Evolutionary conservation across 129 eudicot genomes (phyloP), one percentile per base, ranked within the genome.

Genomic region (Escallonia rubra): DNA sequence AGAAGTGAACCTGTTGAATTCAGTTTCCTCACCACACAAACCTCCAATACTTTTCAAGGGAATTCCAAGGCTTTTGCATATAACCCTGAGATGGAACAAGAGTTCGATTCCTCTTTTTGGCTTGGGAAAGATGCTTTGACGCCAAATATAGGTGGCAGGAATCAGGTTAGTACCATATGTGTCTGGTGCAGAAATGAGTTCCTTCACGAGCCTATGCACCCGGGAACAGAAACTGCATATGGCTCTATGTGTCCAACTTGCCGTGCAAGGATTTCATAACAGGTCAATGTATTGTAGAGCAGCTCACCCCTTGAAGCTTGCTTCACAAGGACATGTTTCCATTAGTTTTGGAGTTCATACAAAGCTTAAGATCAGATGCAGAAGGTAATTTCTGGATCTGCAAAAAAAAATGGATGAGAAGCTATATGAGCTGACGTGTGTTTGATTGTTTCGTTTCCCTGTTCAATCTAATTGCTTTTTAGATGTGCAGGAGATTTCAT

Each of bases 111-210:
- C 67, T 63, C 74, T 41, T 79, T 76, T 71, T 91, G 97, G 97
- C 80, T 76, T 59, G 84, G 82, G 66, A 90, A 82, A 76, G 80
- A 68, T 52, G 79, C 71, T 38, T 52, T 84, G 68, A 75, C 79
- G 78, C 87, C 79, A 13, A 82, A 80, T 75, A 65, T 78, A 74
- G 43, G 81, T 63, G 72, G 65, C 39, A 68, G 78, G 50, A 78
- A 75, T 77, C 77, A 78, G 58, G 78, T 68, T 11, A 75, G 82
- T 53, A 48, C 82, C 43, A 63, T 83, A 4, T 91, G 97, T 79
- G 82, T 81, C 11, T 91, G 96, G 97, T 91, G 97, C 72, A 75
- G 89, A 57, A 91, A 81, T 80, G 78, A 76, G 47, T 91, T 91
- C 66, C 86, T 82, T 59, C 76, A 80, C 7, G 90, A 81, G 52